These are phyloP conservation scores for Primulina tabacum DNA, from an alignment of 257 asterid species.

Conservation along the genomic window DNA sequence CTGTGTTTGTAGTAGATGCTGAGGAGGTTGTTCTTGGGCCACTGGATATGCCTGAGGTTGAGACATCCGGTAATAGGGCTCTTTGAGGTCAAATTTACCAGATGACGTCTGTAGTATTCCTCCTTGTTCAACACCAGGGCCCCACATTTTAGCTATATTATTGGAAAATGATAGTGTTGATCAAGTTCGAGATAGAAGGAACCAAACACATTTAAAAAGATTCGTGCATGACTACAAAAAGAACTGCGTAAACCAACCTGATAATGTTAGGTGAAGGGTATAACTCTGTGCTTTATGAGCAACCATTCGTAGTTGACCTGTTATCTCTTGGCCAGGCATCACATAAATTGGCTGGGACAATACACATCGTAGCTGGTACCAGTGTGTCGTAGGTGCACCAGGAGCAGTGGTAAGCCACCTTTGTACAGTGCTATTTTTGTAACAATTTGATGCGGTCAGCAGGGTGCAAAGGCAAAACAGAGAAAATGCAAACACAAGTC, in stretches of 20 bases:
- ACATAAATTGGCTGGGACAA: conserved; percentile 90
- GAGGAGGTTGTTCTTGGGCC: conserved; percentile 72
- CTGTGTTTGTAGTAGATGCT: conserved; percentile 82
- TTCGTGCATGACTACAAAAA: not conserved
- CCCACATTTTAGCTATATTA: conserved; percentile 81
- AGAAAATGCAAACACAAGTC: conserved; percentile 1
- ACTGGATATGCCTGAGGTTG: conserved; percentile 80
- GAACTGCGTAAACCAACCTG: conserved; percentile 44
- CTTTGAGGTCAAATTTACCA: conserved; percentile 88
- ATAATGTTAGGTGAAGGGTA: conserved; percentile 73
- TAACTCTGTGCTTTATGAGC: conserved; percentile 98
- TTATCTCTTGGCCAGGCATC: conserved; percentile 97
- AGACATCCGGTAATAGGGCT: conserved; percentile 98
- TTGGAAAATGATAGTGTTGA: not conserved
- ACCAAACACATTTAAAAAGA: not conserved
- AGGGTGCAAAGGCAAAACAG: conserved; percentile 1
- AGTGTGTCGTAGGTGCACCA: conserved; percentile 94
- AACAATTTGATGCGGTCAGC: conserved; percentile 20
- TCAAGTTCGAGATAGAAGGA: conserved; percentile 9
- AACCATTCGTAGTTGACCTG: conserved; percentile 81
- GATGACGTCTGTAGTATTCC: conserved; percentile 85
- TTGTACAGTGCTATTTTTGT: conserved; percentile 64
- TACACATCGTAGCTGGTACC: conserved; percentile 99
- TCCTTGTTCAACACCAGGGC: conserved; percentile 94
- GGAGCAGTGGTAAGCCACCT: conserved; percentile 99